Base-by-base conservation (phyloP, 257 asterid species). In the Solanum microdontum region DNA sequence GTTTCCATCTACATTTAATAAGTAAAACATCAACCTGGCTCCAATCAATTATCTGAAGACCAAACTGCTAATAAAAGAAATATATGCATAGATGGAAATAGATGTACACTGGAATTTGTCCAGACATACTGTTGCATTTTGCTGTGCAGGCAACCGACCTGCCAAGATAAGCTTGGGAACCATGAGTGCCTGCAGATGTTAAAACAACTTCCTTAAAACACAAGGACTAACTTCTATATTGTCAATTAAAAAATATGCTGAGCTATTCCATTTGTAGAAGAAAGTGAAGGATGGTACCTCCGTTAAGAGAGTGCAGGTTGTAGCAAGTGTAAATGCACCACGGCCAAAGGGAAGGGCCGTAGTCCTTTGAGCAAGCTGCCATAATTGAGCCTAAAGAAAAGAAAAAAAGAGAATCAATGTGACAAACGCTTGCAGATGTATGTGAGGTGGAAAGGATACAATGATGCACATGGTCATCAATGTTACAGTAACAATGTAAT, bases 341-440 rank as follows among this genome's bases (percentile, higher is more conserved):
- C 99, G 99, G 34, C 99, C 99, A 90, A 95, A 94, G 88, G 99
- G 98, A 91, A 97, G 96, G 84, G 99, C 93, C 87, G 98, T 95
- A 21, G 99, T 97, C 91, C 99, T 94, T 89, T 95, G 99, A 83
- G 99, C 99, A 93, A 97, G 98, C 92, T 97, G 99, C 99, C 98
- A 95, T 89, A 97, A 94, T 87, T 97, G 99, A 88, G 97, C 94
- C 99, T 97, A 90, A 85, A 84, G 51, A 77, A 76, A 69, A 60
- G 86, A 37, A 28, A 80, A 24, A 76, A 48, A 80, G 68, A 43
- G 69, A 80, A 80, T 28, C 40, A 43, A 48, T 80, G 40, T 79
- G 84, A 79, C 17, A 80, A 64, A 55, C 2, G 69, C 37, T 87
- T 33, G 70, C 13, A 28, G 73, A 37, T 64, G 68, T 19, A 74